These are phyloP conservation scores for Lolium rigidum DNA, from an alignment of 176 grass and related monocot genomes.

Conservation along the genomic window DNA sequence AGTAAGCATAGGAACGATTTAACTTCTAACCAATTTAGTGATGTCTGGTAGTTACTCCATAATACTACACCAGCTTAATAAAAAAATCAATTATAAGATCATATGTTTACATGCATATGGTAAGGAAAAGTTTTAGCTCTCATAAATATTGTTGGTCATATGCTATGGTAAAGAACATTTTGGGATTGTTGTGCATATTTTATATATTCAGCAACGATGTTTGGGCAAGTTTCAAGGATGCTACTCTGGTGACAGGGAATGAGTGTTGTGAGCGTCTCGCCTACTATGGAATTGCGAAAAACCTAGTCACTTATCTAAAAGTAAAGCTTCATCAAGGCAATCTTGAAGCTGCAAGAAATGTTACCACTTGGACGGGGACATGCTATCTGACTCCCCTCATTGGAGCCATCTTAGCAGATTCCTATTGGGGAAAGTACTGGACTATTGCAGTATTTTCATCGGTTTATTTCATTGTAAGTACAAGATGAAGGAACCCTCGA, in stretches of 20 bases:
- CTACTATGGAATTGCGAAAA: slow-evolving; percentile 89
- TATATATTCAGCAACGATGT: neutral
- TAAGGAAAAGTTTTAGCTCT: neutral
- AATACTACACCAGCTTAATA: neutral
- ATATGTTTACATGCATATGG: neutral
- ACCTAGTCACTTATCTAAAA: slow-evolving; percentile 85
- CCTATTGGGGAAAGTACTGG: slow-evolving; percentile 78
- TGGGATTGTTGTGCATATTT: neutral
- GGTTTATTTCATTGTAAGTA: slow-evolving; percentile 85
- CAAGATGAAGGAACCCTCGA: neutral
- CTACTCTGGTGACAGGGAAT: slow-evolving; percentile 61
- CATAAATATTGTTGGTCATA: neutral
- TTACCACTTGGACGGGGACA: slow-evolving; percentile 89
- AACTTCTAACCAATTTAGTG: neutral
- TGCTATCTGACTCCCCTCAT: slow-evolving; percentile 89
- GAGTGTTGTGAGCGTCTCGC: slow-evolving; percentile 86
- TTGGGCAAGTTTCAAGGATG: slow-evolving; percentile 1
- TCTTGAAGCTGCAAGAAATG: slow-evolving; percentile 74
- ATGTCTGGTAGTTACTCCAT: neutral
- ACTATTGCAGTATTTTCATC: slow-evolving; percentile 83
- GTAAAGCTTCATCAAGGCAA: slow-evolving; percentile 74
- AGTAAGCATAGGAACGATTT: neutral
- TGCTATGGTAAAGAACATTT: neutral
- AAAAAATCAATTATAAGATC: neutral
- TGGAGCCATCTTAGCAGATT: slow-evolving; percentile 85